Conservation (phyloP, 345 rosid species). For the Anacardium occidentale region DNA sequence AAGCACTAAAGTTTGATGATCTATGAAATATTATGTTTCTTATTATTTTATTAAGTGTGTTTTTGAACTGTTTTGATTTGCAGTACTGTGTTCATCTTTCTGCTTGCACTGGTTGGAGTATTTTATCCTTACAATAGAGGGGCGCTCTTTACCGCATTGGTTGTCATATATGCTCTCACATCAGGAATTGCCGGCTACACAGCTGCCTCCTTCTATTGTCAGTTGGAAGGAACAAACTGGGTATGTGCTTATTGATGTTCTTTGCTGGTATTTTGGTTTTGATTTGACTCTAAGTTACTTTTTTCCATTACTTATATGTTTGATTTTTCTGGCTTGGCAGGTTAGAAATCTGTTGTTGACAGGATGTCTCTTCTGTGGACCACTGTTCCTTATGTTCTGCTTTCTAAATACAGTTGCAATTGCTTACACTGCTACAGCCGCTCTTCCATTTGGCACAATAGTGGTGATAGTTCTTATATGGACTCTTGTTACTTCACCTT, state of each 20-base stretch:
- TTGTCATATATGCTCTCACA: conserved; percentile 57
- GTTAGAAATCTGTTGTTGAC: conserved; percentile 52
- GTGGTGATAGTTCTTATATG: conserved; percentile 54
- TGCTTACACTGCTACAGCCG: conserved; percentile 51
- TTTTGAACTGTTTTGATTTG: background rate
- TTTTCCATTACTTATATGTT: background rate
- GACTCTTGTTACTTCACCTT: conserved; percentile 52
- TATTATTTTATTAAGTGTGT: background rate
- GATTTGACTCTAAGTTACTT: background rate
- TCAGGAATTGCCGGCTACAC: conserved; percentile 61
- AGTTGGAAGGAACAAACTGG: conserved; percentile 61
- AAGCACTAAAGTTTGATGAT: background rate
- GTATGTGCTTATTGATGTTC: conserved; percentile 20
- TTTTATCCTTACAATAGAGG: conserved; percentile 61
- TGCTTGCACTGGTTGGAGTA: conserved; percentile 52
- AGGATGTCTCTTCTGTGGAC: conserved; percentile 55
- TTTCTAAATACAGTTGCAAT: conserved; percentile 58
- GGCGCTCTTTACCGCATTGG: conserved; percentile 55
- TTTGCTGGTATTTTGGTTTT: background rate
- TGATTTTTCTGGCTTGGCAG: conserved; percentile 26
- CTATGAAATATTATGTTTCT: background rate
- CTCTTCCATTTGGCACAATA: conserved; percentile 53
- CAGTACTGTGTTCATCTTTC: conserved; percentile 48
- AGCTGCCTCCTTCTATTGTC: conserved; percentile 49
- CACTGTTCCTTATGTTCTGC: conserved; percentile 51